Conservation (phyloP, 2,329 filamentous ascomycete species). For the Fonsecaea pedrosoi region DNA sequence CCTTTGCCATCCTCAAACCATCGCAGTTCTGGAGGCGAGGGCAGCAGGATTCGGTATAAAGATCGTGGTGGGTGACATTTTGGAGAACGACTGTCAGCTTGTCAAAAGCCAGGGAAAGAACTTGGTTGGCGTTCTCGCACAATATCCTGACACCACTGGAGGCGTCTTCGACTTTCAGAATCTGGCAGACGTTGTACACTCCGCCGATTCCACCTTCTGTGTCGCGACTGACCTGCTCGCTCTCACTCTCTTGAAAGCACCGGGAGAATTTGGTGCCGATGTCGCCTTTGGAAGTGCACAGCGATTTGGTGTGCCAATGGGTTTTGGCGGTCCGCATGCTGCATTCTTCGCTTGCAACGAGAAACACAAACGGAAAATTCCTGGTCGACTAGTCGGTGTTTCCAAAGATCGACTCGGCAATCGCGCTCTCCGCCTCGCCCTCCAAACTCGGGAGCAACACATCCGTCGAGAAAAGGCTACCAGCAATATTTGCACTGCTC, state of each 20-base stretch:
- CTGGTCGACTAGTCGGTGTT: slow-evolving; percentile 85
- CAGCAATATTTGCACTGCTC: slow-evolving; percentile 95
- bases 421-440: slow-evolving; percentile 78
- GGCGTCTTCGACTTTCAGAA: slow-evolving; percentile 75
- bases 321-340: slow-evolving; percentile 92
- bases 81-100: slow-evolving; percentile 67
- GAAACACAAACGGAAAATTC: slow-evolving; percentile 92
- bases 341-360: slow-evolving; percentile 94
- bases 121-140: slow-evolving; percentile 87
- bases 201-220: slow-evolving; percentile 78
- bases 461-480: slow-evolving; percentile 96
- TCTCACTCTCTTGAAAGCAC: slow-evolving; percentile 83
- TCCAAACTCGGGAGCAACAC: slow-evolving; percentile 95
- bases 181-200: slow-evolving; percentile 78
- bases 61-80: slow-evolving; percentile 74
- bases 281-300: slow-evolving; percentile 94
- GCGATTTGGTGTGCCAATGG: slow-evolving; percentile 88
- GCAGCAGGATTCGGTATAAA: slow-evolving; percentile 91
- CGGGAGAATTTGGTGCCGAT: slow-evolving; percentile 92
- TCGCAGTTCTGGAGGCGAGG: slow-evolving; percentile 81
- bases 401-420: slow-evolving; percentile 89
- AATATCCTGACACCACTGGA: slow-evolving; percentile 91
- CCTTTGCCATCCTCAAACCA: slow-evolving; percentile 82
- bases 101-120: slow-evolving; percentile 79
- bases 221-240: slow-evolving; percentile 90